phyloP scores from a whole-genome alignment of 2,329 filamentous ascomycete genomes.

The Colletotrichum sp. region DNA sequence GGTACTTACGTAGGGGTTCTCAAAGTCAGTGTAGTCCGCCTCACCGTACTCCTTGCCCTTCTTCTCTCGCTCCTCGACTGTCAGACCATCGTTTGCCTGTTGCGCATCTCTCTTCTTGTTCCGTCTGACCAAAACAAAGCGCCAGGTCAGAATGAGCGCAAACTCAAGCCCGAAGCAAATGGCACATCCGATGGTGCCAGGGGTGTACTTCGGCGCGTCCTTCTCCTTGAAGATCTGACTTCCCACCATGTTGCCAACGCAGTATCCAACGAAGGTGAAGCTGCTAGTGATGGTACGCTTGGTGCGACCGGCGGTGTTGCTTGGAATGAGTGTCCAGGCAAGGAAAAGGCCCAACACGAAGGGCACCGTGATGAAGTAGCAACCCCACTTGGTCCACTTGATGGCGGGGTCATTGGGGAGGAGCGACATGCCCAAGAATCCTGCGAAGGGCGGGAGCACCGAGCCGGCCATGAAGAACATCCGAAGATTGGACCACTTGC shows the following conservation, averaged over 20 bases:
- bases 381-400: constrained; percentile 42
- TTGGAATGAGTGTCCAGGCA: constrained; percentile 35
- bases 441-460: constrained; percentile 36
- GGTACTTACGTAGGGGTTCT: constrained; percentile 38
- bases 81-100: constrained; percentile 32
- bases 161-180: constrained; percentile 42
- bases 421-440: constrained; percentile 39
- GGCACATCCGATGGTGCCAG: constrained; percentile 43
- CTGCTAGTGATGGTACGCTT: constrained; percentile 51
- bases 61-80: constrained; percentile 35
- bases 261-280: constrained; percentile 51
- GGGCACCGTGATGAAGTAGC: constrained; percentile 39
- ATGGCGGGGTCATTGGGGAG: constrained; percentile 36
- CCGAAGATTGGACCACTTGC: constrained; percentile 36
- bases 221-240: constrained; percentile 48
- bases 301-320: constrained; percentile 50
- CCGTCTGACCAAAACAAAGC: constrained; percentile 41
- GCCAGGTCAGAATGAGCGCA: constrained; percentile 42
- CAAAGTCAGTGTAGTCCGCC: constrained; percentile 40
- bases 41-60: constrained; percentile 38
- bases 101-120: constrained; percentile 38
- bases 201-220: constrained; percentile 49
- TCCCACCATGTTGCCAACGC: constrained; percentile 52
- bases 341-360: constrained; percentile 25
- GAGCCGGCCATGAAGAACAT: constrained; percentile 43